These are phyloP conservation scores for Lathyrus sativus DNA, from an alignment of 306 rosid species.

Conservation along the genomic window DNA sequence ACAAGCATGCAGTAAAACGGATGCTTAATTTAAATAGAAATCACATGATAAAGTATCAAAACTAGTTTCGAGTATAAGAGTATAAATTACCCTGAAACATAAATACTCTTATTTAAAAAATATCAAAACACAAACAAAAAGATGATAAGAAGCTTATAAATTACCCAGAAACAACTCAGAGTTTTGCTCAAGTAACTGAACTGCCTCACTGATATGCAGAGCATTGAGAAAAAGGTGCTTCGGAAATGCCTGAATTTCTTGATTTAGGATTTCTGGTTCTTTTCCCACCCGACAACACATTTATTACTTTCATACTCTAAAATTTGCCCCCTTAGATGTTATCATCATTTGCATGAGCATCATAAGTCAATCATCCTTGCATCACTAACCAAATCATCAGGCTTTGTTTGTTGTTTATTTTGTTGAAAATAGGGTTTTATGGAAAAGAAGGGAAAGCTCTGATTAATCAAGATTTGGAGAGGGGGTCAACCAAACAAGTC, in stretches of 20 bases:
- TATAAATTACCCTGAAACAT: no score
- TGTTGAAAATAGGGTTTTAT: no score
- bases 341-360: no score
- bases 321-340: no score
- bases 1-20: not conserved
- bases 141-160: constrained; percentile 12
- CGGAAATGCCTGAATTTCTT: constrained; percentile 65
- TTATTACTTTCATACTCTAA: no score
- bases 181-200: constrained; percentile 42
- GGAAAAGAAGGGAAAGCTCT: no score
- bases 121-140: constrained; percentile 26
- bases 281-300: constrained; percentile 55
- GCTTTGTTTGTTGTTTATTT: no score
- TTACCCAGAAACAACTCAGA: constrained; percentile 78
- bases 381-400: no score
- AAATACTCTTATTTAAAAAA: constrained; percentile 3
- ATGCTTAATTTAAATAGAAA: constrained; percentile 29
- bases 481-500: no score
- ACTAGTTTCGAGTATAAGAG: constrained; percentile 10
- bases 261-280: constrained; percentile 64
- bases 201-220: constrained; percentile 56
- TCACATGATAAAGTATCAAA: constrained; percentile 9
- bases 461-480: no score
- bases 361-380: no score
- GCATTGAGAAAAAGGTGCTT: constrained; percentile 50